A percentile compares a stretch with the other conserved stretches of the same genome.
phyloP scores from a whole-genome alignment of 78 protist species.

The Speleostelium caveatum region DNA sequence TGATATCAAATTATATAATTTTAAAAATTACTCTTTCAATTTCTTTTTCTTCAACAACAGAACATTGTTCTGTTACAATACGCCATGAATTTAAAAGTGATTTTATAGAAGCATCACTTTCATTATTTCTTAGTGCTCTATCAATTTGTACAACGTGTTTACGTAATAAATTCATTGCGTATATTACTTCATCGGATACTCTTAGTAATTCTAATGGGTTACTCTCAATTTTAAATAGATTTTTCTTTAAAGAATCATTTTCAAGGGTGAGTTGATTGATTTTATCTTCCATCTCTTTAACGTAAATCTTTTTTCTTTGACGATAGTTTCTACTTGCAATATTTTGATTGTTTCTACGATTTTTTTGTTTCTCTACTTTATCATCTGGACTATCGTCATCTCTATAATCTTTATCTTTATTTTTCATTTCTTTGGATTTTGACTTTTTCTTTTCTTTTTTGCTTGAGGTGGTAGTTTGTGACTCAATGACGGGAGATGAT shows the following conservation, averaged over 20 bases:
- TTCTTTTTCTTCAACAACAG: conserved; percentile 47
- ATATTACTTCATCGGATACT: conserved; percentile 39
- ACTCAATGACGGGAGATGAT: too few species aligned
- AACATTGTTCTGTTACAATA: conserved; percentile 39
- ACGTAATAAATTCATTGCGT: conserved; percentile 33
- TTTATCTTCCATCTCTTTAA: conserved; percentile 76
- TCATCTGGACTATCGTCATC: not conserved
- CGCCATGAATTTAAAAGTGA: conserved; percentile 37
- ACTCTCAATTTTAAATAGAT: conserved; percentile 43
- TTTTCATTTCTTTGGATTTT: not conserved
- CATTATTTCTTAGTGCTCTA: conserved; percentile 42
- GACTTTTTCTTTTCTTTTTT: not conserved
- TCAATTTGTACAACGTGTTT: conserved; percentile 55
- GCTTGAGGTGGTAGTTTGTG: too few species aligned
- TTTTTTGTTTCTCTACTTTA: conserved; percentile 38
- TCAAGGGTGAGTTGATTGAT: conserved; percentile 43
- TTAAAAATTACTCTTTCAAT: conserved; percentile 56
- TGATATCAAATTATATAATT: not conserved
- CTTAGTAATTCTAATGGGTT: conserved; percentile 52
- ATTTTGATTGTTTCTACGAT: conserved; percentile 66
- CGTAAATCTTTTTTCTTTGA: conserved; percentile 71
- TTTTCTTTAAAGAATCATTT: conserved; percentile 60
- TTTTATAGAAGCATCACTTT: conserved; percentile 32
- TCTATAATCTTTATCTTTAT: not conserved
- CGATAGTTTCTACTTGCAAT: conserved; percentile 72